These are phyloP conservation scores for Bipolaris zeicola DNA, from an alignment of 2,329 filamentous ascomycete species.

Conservation along the genomic window DNA sequence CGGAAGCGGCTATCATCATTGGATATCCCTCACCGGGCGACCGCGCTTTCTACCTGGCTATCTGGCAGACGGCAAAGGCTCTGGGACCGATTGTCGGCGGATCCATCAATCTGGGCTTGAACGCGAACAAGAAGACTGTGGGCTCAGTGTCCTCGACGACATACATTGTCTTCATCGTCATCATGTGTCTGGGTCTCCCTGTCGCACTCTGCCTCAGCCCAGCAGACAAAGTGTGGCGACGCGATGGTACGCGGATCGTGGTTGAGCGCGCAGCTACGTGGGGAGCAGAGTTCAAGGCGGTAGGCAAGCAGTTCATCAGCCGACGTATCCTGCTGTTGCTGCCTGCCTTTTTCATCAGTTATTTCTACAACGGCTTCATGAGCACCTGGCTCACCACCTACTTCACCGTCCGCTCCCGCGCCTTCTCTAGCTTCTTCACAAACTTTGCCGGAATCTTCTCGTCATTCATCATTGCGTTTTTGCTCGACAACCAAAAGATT, in stretches of 20 bases:
- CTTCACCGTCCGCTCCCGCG: slow-evolving; percentile 45
- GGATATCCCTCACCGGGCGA: slow-evolving; percentile 49
- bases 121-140: slow-evolving; percentile 45
- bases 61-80: slow-evolving; percentile 46
- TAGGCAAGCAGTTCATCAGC: slow-evolving; percentile 38
- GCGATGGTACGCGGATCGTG: slow-evolving; percentile 48
- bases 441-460: slow-evolving; percentile 47
- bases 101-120: slow-evolving; percentile 57
- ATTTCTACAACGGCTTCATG: slow-evolving; percentile 48
- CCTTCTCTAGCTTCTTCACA: slow-evolving; percentile 46
- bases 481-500: slow-evolving; percentile 43
- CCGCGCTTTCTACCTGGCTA: slow-evolving; percentile 45
- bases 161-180: slow-evolving; percentile 55
- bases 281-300: slow-evolving; percentile 38
- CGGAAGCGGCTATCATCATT: slow-evolving; percentile 50
- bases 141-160: slow-evolving; percentile 50
- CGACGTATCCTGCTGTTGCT: slow-evolving; percentile 41
- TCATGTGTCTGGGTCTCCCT: slow-evolving; percentile 54
- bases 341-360: slow-evolving; percentile 47
- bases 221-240: slow-evolving; percentile 53
- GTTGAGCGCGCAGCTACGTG: slow-evolving; percentile 31
- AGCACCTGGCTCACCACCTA: slow-evolving; percentile 44
- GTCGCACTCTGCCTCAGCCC: slow-evolving; percentile 53
- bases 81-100: slow-evolving; percentile 55
- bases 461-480: slow-evolving; percentile 41